phyloP scores from a whole-genome alignment of 2,329 filamentous ascomycete genomes.

The Penicillium freii region DNA sequence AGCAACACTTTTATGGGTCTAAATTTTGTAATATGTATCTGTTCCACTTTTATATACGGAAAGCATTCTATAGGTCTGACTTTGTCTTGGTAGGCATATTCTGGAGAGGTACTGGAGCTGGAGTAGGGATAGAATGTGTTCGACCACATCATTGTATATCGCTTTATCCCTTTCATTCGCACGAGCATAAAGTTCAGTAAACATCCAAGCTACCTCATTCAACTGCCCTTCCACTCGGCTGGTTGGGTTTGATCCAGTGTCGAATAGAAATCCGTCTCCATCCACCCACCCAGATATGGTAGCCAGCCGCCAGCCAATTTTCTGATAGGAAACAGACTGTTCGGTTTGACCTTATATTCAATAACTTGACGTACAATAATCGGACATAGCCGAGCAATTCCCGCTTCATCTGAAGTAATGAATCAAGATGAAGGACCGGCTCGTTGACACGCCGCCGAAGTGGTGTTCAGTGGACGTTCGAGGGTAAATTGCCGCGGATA shows the following conservation, averaged over 20 bases:
- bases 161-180: not conserved
- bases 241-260: not conserved
- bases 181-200: not conserved
- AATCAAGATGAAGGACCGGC: not conserved
- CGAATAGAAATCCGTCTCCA: not conserved
- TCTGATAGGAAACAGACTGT: not conserved
- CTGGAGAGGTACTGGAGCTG: too few relatives aligned
- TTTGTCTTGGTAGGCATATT: too few relatives aligned
- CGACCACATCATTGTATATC: not conserved
- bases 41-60: too few relatives aligned
- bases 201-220: not conserved
- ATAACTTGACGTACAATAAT: not conserved
- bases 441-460: not conserved
- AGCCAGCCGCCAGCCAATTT: not conserved
- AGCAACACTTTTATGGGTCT: too few relatives aligned
- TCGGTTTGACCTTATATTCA: not conserved
- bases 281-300: not conserved
- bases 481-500: not conserved
- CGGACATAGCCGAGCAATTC: not conserved
- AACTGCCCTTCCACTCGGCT: not conserved
- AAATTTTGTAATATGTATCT: too few relatives aligned
- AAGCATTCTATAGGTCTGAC: too few relatives aligned
- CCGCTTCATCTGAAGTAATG: too few relatives aligned
- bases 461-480: not conserved
- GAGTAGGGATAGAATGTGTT: too few relatives aligned